A percentile compares a stretch with the other conserved stretches of the same genome.
These are phyloP conservation scores for Dipteronia dyeriana DNA, from an alignment of 345 rosid genomes.

Conservation along the genomic window DNA sequence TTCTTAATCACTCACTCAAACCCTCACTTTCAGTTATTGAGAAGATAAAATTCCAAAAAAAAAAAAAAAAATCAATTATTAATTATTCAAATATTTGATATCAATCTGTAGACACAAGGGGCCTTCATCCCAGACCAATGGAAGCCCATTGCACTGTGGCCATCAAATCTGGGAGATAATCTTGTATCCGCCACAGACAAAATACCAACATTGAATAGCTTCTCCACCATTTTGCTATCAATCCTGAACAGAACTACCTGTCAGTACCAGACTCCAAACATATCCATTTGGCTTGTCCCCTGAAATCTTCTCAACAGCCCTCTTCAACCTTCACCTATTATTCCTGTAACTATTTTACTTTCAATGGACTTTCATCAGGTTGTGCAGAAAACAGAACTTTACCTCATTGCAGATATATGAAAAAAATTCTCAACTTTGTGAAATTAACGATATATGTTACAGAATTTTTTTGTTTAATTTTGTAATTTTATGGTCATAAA, in stretches of 20 bases:
- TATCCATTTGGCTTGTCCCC: neutral
- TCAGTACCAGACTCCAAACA: neutral
- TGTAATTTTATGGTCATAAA: neutral
- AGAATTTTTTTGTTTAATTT: neutral
- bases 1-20: neutral
- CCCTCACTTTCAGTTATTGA: neutral
- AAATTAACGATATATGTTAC: neutral
- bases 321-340: neutral
- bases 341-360: neutral
- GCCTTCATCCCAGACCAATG: neutral
- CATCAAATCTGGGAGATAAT: neutral
- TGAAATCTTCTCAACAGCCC: neutral
- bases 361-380: neutral
- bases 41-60: neutral
- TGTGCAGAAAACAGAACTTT: neutral
- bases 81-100: neutral
- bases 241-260: neutral
- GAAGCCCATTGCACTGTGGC: neutral
- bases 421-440: too few relatives aligned
- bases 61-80: neutral
- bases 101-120: neutral
- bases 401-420: neutral
- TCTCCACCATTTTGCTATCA: neutral
- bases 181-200: neutral
- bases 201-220: neutral